A percentile compares a stretch with the other conserved stretches of the same genome.
Conservation (phyloP, 148 eudicot species). For the Mesembryanthemum crystallinum region DNA sequence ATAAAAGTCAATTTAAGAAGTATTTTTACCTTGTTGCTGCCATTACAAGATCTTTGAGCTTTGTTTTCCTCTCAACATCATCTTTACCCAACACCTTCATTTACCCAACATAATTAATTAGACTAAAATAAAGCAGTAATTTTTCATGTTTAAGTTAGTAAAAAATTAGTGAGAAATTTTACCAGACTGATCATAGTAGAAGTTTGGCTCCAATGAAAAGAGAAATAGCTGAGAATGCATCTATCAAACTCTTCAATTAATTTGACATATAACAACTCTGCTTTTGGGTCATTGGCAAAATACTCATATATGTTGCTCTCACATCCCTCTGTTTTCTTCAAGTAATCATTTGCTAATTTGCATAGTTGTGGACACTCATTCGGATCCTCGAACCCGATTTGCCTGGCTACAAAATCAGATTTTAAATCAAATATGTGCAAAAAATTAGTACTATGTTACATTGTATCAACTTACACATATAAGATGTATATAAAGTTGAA, state of each 20-base stretch:
- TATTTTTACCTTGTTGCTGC: constrained; percentile 69
- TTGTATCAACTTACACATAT: no score
- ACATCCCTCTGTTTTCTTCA: constrained; percentile 49
- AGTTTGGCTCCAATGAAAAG: constrained; percentile 78
- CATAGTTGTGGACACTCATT: constrained; percentile 61
- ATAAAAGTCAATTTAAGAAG: background rate
- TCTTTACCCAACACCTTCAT: constrained; percentile 56
- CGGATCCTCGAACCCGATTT: constrained; percentile 70
- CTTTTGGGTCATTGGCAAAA: constrained; percentile 43
- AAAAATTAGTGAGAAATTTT: background rate
- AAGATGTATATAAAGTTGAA: no score
- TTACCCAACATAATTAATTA: background rate
- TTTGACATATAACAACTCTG: constrained; percentile 53
- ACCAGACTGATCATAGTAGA: constrained; percentile 67
- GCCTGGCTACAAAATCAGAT: constrained; percentile 56
- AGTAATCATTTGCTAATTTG: constrained; percentile 58
- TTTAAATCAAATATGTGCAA: no score
- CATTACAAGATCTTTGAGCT: constrained; percentile 61
- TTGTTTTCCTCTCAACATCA: constrained; percentile 51
- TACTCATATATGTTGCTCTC: constrained; percentile 67
- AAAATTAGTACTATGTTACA: no score
- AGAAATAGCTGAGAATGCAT: constrained; percentile 75
- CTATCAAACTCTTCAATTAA: constrained; percentile 80
- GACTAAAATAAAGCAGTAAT: no score
- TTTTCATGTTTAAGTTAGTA: background rate